Base-by-base conservation (phyloP, 2,329 filamentous ascomycete species). In the Fusarium stilboides region DNA sequence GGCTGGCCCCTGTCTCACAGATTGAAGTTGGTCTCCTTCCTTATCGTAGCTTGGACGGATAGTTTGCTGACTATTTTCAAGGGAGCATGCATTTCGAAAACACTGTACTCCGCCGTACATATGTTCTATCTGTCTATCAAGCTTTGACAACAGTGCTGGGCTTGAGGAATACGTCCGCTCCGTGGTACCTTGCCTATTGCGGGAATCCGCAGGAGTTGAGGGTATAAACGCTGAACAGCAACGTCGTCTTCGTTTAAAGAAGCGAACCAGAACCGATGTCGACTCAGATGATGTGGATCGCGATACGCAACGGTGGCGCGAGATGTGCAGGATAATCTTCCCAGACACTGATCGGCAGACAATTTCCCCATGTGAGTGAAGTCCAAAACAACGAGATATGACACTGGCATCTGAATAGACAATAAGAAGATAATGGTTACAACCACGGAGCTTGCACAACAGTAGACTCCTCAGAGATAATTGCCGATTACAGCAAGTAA, bases 271-370 rank as follows among this genome's bases (percentile, higher is more conserved):
- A 31, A 39, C 31, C 1, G 33, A 55, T 7, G 24, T 31, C 9
- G n/a, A 28, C 3, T 37, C 42, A 9, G n/a, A 46, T 39, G 52
- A 55, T 7, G n/a, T 5, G 3, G 52, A 20, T 15, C 50, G 28
- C 10, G 19, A 53, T 44, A 22, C 31, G 7, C 20, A 46, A 31
- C 15, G 20, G 28, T 55, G 52, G 52, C 42, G 13, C 13, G 42
- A 46, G 42, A 55, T 55, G 33, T 55, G 36, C 39, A 31, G n/a
- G 12, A 55, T 55, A 17, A 28, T 55, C 17, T 55, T 46, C 14
- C 52, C 52, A 28, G 39, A 22, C 6, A 17, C 39, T 28, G 40
- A 55, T 20, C 3, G 5, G 17, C 28, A 28, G 31, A 15, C 17
- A 12, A 14, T 55, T 8, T 55, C 42, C 7, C 42, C 42, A n/a